Base-by-base conservation (phyloP, 2,329 filamentous ascomycete genomes). In the Metarhizium guizhouense region DNA sequence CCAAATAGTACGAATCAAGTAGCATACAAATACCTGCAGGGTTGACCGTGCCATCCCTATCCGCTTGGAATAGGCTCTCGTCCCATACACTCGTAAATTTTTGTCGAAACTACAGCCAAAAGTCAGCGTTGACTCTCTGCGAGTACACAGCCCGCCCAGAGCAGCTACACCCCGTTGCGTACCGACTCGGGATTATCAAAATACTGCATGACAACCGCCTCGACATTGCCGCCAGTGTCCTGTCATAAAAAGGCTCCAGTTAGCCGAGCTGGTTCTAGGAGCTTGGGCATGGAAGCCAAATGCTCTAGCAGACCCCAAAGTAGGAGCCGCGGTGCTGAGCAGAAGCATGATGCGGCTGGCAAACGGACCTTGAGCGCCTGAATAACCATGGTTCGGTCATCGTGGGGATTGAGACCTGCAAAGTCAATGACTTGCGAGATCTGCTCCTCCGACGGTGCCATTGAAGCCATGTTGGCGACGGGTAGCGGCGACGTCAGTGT, bases 51-150 rank as follows among this genome's bases (percentile, higher is more conserved):
- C 79, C 80, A 52, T 85, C 79, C 54, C 80, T 73, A 60, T 78
- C 78, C 43, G 74, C 75, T 4, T 67, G 66, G 58, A 83, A 85
- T 47, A 75, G 72, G 34, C 65, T 68, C 54, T 85, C 81, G 57
- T 83, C 76, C 81, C 81, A 85, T 32, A 58, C 30, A n/a, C 59
- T 56, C 30, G 67, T 68, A 60, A 82, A 81, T 65, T 78, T 73
- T 53, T 67, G 66, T 47, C 67, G 71, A 57, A 80, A 79, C 75
- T 78, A 57, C 32, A 40, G n/a, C 34, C 47, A 45, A 25, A 30
- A 36, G 45, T 48, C 50, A 58, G 51, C 38, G n/a, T 13, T 50
- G 20, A 3, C 32, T 30, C n/a, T 38, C 8, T 14, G 20, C 51
- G 16, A 25, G n/a, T n/a, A 10, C 43, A 30, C 11, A 13, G 38